Evolutionary conservation across 768 basidiomycete genomes (phyloP).

Genomic region (Macrolepiota albuminosa): DNA sequence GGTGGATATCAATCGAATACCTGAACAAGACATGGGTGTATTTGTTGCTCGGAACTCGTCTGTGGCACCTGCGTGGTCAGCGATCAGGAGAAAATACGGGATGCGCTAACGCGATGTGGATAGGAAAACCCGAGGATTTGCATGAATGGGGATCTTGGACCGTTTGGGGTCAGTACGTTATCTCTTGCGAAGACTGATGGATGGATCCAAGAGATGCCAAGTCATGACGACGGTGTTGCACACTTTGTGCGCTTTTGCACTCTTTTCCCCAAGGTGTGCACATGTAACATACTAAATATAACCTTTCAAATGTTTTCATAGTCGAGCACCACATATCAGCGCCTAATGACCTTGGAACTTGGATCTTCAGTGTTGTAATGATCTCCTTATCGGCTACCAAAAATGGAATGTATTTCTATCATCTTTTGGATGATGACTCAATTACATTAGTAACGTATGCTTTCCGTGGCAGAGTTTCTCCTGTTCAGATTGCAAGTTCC

Average conservation of each 20-base stretch:
- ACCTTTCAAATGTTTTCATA: background rate
- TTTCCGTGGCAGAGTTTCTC: background rate
- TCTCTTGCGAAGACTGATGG: background rate
- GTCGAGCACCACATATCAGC: background rate
- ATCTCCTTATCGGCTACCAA: background rate
- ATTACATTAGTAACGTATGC: background rate
- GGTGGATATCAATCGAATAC: constrained; percentile 82
- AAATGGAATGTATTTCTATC: background rate
- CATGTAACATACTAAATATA: background rate
- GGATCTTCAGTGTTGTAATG: background rate
- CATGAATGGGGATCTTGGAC: background rate
- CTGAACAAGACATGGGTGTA: constrained; percentile 79
- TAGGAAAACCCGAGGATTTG: background rate
- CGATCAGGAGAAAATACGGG: constrained; percentile 72
- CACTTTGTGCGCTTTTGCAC: constrained; percentile 6
- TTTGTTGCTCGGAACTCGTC: constrained; percentile 58
- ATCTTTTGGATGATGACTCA: background rate
- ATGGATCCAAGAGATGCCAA: constrained; percentile 8
- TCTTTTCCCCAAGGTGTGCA: background rate
- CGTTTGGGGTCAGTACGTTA: background rate
- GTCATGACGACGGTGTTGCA: constrained; percentile 1
- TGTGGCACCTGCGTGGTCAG: constrained; percentile 70
- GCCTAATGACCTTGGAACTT: background rate
- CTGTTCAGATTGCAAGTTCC: background rate
- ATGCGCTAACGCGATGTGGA: constrained; percentile 28